phyloP scores from a whole-genome alignment of 805 yeast species.

The Wickerhamomyces queroliae region DNA sequence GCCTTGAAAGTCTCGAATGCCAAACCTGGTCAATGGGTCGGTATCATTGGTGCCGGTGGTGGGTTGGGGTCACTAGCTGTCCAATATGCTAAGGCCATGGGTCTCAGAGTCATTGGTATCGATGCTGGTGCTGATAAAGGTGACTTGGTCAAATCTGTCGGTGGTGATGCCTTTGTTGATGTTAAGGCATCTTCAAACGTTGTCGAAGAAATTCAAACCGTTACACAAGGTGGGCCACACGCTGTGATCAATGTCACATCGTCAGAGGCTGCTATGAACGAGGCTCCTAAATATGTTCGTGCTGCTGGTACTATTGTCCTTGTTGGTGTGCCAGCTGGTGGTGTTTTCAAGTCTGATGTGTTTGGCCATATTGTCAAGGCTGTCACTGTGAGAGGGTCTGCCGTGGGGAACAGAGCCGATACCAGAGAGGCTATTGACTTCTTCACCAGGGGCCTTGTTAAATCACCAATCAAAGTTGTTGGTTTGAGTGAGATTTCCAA shows the following conservation, averaged over 20 bases:
- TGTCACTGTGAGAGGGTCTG: slow-evolving; percentile 46
- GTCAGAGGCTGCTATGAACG: slow-evolving; percentile 41
- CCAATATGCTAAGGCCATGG: slow-evolving; percentile 72
- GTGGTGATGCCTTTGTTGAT: slow-evolving; percentile 57
- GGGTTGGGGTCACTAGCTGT: slow-evolving; percentile 70
- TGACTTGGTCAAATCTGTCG: slow-evolving; percentile 41
- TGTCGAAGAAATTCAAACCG: slow-evolving; percentile 33
- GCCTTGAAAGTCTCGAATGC: slow-evolving; percentile 51
- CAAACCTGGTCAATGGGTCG: slow-evolving; percentile 62
- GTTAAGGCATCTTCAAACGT: slow-evolving; percentile 41
- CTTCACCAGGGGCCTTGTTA: slow-evolving; percentile 45
- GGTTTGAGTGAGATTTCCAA: slow-evolving; percentile 44
- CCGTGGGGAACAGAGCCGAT: slow-evolving; percentile 58
- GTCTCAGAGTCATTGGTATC: slow-evolving; percentile 58
- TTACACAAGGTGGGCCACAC: slow-evolving; percentile 57
- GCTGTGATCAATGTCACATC: slow-evolving; percentile 60
- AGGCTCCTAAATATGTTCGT: slow-evolving; percentile 43
- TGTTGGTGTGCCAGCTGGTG: slow-evolving; percentile 55
- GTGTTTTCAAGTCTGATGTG: slow-evolving; percentile 40
- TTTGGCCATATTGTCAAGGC: slow-evolving; percentile 46
- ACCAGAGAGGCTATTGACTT: slow-evolving; percentile 53
- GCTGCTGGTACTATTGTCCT: slow-evolving; percentile 48
- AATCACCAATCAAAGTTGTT: slow-evolving; percentile 49
- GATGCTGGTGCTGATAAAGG: slow-evolving; percentile 71
- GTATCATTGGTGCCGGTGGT: slow-evolving; percentile 71